A percentile compares a stretch with the other conserved stretches of the same genome.
Conservation (phyloP, 2,329 filamentous ascomycete genomes). For the Diaporthe australafricana region DNA sequence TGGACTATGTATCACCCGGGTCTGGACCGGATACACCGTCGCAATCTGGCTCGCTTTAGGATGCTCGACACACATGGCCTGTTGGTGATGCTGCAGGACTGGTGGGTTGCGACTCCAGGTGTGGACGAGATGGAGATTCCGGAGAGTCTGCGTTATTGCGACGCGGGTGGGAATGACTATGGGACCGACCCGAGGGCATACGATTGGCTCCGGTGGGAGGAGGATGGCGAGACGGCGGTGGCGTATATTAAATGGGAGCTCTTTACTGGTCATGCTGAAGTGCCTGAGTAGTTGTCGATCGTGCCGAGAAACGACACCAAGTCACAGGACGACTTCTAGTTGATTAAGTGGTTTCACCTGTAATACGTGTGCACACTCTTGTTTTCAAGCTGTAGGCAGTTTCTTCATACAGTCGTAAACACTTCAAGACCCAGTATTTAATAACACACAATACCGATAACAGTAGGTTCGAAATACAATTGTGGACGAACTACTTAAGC, state of each 20-base stretch:
- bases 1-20: slow-evolving; percentile 32
- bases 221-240: background rate
- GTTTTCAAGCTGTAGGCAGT: too few relatives aligned
- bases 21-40: background rate
- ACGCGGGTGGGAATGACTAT: background rate
- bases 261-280: background rate
- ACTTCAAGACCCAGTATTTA: too few relatives aligned
- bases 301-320: too few relatives aligned
- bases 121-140: background rate
- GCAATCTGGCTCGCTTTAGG: background rate
- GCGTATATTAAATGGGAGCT: background rate
- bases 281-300: background rate
- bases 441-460: too few relatives aligned
- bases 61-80: background rate
- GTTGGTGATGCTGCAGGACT: background rate
- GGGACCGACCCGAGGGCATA: background rate
- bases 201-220: background rate
- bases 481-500: background rate
- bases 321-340: too few relatives aligned
- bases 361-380: too few relatives aligned
- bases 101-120: background rate
- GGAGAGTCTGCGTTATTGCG: background rate
- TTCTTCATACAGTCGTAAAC: too few relatives aligned
- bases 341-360: too few relatives aligned
- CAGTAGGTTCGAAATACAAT: too few relatives aligned